Evolutionary conservation across 768 basidiomycete species (phyloP), one percentile per base, ranked within the genome.

Genomic region (Hypsizygus marmoreus): DNA sequence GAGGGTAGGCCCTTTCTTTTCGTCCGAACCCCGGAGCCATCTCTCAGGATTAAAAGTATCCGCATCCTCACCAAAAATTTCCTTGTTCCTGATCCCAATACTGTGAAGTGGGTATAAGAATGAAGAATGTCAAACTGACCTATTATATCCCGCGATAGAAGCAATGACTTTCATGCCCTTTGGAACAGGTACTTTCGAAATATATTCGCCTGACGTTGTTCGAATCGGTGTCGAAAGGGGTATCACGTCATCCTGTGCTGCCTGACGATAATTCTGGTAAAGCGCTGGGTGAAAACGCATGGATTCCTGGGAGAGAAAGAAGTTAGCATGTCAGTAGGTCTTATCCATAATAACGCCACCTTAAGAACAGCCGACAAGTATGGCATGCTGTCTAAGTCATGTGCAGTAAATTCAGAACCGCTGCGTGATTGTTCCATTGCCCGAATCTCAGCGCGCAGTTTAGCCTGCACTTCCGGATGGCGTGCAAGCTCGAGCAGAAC

Each of bases 401-500:
- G 54, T 12, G 70, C 68, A 5, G 69, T 72, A 35, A 80, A 71
- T 40, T 75, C 73, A 31, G 63, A 56, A 40, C 57, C 69, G 37
- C 63, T 73, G 36, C 66, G 57, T 64, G 34, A 69, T 66, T 35
- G 53, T 54, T 54, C 72, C 65, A 19, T 67, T 67, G 56, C 53
- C n/a, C 70, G 57, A 31, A 84, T 73, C 63, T 90, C 88, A 0
- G 68, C 66, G 12, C 89, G 79, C 16, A 91, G 76, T 36, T 71
- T 74, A 2, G 65, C 62, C 58, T 92, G 88, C 2, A 81, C 61
- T 14, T 79, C 68, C 0, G 77, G 81, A 49, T 81, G 65, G 30
- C 69, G 74, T 3, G 83, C 76, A 4, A 92, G 71, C 53, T 84
- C 81, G 43, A 83, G 68, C 6, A 90, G 63, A 6, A 78, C 72